Conservation (phyloP, 257 asterid genomes). For the Solanum gracilifrons region DNA sequence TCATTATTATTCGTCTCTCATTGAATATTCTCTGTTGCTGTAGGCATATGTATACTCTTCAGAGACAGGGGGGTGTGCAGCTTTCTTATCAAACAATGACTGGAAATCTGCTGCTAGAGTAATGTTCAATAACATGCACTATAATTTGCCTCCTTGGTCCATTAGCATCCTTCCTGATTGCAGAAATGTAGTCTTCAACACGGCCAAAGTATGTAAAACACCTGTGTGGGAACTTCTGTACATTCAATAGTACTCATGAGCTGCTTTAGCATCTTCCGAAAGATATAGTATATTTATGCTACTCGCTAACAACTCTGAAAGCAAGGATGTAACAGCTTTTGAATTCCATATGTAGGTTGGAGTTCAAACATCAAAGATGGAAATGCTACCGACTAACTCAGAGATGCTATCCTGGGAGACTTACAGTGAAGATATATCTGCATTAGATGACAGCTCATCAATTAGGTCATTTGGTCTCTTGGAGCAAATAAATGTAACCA, state of each 20-base stretch:
- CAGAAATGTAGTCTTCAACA: conserved; percentile 75
- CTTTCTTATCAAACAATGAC: conserved; percentile 76
- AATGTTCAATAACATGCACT: conserved; percentile 79
- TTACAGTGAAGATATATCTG: conserved; percentile 67
- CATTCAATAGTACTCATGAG: background rate
- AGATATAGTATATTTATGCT: background rate
- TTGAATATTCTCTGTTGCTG: conserved; percentile 10
- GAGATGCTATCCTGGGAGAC: conserved; percentile 80
- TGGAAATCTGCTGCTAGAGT: conserved; percentile 45
- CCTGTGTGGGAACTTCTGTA: background rate
- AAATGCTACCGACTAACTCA: conserved; percentile 52
- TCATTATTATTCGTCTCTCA: background rate
- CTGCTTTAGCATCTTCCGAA: background rate
- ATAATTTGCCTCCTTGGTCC: conserved; percentile 88
- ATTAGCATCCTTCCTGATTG: conserved; percentile 95
- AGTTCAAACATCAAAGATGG: conserved; percentile 70
- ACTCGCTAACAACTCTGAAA: background rate
- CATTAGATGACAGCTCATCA: conserved; percentile 62
- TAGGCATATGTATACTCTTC: conserved; percentile 80
- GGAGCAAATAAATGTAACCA: conserved; percentile 89
- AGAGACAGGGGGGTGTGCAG: conserved; percentile 72
- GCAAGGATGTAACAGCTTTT: background rate
- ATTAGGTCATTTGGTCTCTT: conserved; percentile 64
- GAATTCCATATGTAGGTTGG: conserved; percentile 48
- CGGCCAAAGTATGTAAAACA: conserved; percentile 65